phyloP scores from a whole-genome alignment of 257 asterid genomes.

The Leonotis leonurus region DNA sequence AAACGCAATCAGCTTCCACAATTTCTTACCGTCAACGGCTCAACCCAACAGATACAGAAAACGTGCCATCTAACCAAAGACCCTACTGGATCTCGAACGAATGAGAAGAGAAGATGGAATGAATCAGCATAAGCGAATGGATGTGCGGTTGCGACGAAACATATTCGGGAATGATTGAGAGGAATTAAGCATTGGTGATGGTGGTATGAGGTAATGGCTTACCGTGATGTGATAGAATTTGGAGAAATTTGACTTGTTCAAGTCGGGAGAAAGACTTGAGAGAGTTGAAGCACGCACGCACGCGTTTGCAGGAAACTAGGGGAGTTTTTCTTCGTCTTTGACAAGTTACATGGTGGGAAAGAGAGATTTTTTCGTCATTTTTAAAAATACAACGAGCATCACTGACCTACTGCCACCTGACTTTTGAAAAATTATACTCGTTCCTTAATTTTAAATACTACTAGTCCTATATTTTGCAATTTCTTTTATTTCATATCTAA shows the following conservation, averaged over 20 bases:
- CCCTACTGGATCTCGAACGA: neutral
- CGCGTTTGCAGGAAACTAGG: constrained; percentile 20
- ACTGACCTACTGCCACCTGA: neutral
- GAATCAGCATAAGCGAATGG: neutral
- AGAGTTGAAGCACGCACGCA: constrained; percentile 11
- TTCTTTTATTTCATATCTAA: too few relatives aligned
- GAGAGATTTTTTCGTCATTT: neutral
- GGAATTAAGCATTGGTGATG: neutral
- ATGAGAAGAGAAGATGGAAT: neutral
- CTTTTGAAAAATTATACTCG: too few relatives aligned
- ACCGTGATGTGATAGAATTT: constrained; percentile 6
- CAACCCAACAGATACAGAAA: neutral
- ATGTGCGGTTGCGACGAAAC: neutral
- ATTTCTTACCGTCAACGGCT: neutral
- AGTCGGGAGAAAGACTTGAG: neutral
- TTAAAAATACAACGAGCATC: neutral
- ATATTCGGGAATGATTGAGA: neutral
- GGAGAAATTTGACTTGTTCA: neutral
- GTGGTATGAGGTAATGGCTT: neutral
- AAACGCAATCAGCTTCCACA: neutral
- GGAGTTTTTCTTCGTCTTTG: neutral
- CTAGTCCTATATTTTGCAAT: too few relatives aligned
- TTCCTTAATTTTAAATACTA: too few relatives aligned
- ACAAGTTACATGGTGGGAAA: constrained; percentile 35
- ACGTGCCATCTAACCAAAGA: neutral